These are phyloP conservation scores for Pezicula rhizophila DNA, from an alignment of 2,329 filamentous ascomycete genomes.

Conservation along the genomic window DNA sequence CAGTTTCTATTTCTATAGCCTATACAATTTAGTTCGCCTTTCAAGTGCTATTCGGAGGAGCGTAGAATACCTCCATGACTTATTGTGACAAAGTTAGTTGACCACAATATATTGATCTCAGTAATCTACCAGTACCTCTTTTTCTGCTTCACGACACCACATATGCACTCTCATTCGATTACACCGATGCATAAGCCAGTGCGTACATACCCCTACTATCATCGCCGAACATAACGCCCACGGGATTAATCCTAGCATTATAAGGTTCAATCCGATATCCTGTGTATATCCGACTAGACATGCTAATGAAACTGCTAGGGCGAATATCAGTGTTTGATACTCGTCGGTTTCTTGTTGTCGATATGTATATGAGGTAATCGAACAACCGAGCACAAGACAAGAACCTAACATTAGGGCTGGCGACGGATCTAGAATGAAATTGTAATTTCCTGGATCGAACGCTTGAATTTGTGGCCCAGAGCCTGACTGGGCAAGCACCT, in stretches of 20 bases:
- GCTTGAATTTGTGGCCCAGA: conserved; percentile 1
- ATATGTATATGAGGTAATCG: conserved; percentile 31
- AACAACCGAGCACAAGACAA: conserved; percentile 30
- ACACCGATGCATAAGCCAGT: conserved; percentile 16
- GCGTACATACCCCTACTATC: conserved; percentile 25
- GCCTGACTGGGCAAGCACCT: not conserved
- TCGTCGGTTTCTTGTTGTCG: conserved; percentile 26
- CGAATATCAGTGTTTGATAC: conserved; percentile 28
- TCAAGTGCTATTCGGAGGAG: not conserved
- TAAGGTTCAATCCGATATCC: conserved; percentile 23
- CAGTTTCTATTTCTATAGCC: too few species aligned
- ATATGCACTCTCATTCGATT: not conserved
- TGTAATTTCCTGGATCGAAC: conserved; percentile 10
- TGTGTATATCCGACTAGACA: conserved; percentile 20
- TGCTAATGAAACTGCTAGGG: conserved; percentile 18
- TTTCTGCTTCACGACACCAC: conserved; percentile 8
- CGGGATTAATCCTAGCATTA: conserved; percentile 30
- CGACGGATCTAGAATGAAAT: conserved; percentile 25
- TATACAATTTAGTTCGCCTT: not conserved
- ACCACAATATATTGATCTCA: conserved; percentile 3
- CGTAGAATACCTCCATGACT: not conserved
- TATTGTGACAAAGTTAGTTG: too few species aligned
- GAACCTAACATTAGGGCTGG: conserved; percentile 28
- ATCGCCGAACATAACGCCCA: conserved; percentile 32
- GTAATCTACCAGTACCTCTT: conserved; percentile 16